Conservation (phyloP, 2,329 filamentous ascomycete species). For the Phyllosticta ampelicida region DNA sequence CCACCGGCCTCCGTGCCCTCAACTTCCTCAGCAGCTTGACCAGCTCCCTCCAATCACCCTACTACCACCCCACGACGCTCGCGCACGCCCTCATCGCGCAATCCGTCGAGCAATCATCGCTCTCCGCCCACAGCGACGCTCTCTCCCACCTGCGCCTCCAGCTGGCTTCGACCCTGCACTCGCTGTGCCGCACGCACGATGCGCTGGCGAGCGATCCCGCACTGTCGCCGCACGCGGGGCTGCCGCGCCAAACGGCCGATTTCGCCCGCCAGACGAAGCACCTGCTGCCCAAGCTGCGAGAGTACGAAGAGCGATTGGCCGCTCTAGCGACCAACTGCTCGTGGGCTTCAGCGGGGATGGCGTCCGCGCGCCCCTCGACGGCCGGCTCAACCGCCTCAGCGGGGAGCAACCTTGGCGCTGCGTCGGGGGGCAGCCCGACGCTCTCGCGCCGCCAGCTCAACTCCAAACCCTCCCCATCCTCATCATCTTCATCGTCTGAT, state of each 20-base stretch:
- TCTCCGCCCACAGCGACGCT: slow-evolving; percentile 22
- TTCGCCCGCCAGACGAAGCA: slow-evolving; percentile 60
- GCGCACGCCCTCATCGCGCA: slow-evolving; percentile 26
- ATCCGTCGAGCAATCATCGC: slow-evolving; percentile 21
- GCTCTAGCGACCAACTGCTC: slow-evolving; percentile 22
- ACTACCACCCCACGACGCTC: slow-evolving; percentile 12
- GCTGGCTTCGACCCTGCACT: slow-evolving; percentile 22
- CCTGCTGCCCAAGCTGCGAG: slow-evolving; percentile 54
- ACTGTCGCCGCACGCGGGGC: slow-evolving; percentile 39
- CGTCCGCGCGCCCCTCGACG: neutral
- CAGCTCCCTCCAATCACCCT: neutral
- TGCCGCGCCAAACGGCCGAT: slow-evolving; percentile 63
- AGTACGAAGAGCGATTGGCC: slow-evolving; percentile 40
- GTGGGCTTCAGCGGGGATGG: neutral
- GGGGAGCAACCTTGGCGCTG: neutral
- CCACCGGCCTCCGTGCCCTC: slow-evolving; percentile 22
- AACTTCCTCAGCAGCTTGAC: slow-evolving; percentile 16
- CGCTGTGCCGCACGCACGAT: slow-evolving; percentile 22
- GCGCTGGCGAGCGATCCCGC: slow-evolving; percentile 22
- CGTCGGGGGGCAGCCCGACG: neutral
- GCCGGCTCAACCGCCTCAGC: neutral
- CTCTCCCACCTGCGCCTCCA: slow-evolving; percentile 24
- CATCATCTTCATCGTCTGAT: neutral
- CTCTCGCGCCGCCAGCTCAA: neutral
- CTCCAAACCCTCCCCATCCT: neutral